Evolutionary conservation across 768 basidiomycete genomes (phyloP).

Genomic region (Kwoniella sp.): DNA sequence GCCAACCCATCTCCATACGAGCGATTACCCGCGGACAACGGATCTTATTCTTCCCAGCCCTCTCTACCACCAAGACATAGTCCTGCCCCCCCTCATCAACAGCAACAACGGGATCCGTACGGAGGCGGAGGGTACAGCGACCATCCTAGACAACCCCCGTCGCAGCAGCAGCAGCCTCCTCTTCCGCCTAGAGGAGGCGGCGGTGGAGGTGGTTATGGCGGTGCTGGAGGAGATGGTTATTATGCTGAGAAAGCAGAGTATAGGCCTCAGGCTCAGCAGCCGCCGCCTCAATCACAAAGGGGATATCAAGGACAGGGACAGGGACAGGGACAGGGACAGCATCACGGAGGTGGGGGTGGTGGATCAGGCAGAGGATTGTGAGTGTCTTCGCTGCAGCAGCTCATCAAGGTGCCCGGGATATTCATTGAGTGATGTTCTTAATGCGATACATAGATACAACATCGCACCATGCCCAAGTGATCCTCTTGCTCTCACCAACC

Average conservation of each 20-base stretch:
- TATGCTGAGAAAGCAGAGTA: constrained; percentile 42
- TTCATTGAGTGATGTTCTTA: background rate
- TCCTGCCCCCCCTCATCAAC: constrained; percentile 24
- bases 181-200: constrained; percentile 21
- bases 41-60: constrained; percentile 35
- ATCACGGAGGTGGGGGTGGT: constrained; percentile 18
- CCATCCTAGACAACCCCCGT: background rate
- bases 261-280: constrained; percentile 21
- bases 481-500: constrained; percentile 74
- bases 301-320: constrained; percentile 8
- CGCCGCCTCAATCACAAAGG: constrained; percentile 20
- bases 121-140: constrained; percentile 12
- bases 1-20: constrained; percentile 39
- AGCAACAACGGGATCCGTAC: constrained; percentile 18
- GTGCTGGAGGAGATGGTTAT: constrained; percentile 23
- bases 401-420: no score
- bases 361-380: constrained; percentile 34
- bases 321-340: constrained; percentile 17
- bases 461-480: constrained; percentile 69
- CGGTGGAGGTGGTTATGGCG: constrained; percentile 3
- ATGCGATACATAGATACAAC: constrained; percentile 29
- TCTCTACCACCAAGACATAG: constrained; percentile 23
- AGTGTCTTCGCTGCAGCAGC: constrained; percentile 2
- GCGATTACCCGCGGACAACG: constrained; percentile 40
- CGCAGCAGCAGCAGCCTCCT: constrained; percentile 19